Percentiles rank a stretch among this genome's conserved stretches.
Evolutionary conservation across 345 rosid species (phyloP).

Genomic region (Eucalyptus sp.): DNA sequence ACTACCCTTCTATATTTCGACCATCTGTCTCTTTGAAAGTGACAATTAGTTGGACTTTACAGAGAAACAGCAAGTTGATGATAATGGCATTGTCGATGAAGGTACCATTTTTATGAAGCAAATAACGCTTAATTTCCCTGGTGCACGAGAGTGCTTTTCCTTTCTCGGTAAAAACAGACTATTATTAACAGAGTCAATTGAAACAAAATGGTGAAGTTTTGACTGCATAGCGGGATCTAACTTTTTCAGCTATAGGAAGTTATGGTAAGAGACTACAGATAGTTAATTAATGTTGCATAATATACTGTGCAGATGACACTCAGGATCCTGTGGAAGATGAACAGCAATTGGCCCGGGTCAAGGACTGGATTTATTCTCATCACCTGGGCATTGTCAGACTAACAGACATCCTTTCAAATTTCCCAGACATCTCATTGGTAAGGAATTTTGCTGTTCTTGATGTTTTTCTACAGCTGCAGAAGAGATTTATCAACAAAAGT

Average conservation of each 20-base stretch:
- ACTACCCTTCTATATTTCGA: background rate
- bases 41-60: constrained; percentile 8
- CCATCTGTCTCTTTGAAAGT: background rate
- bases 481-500: background rate
- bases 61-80: constrained; percentile 52
- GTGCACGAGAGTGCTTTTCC: background rate
- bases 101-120: constrained; percentile 22
- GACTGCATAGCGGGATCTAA: background rate
- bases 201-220: background rate
- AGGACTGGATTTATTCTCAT: constrained; percentile 55
- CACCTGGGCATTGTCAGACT: constrained; percentile 47
- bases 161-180: background rate
- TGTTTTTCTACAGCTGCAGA: background rate
- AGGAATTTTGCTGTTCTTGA: background rate
- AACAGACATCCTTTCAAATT: constrained; percentile 67
- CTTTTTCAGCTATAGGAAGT: background rate
- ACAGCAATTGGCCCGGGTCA: constrained; percentile 65
- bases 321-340: constrained; percentile 84
- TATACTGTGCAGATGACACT: constrained; percentile 39
- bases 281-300: background rate
- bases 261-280: background rate
- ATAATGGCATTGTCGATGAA: constrained; percentile 44
- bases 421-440: constrained; percentile 82
- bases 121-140: background rate
- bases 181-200: background rate